These are phyloP conservation scores for Pelargonium citronellum DNA, from an alignment of 441 rosid species.

Conservation along the genomic window DNA sequence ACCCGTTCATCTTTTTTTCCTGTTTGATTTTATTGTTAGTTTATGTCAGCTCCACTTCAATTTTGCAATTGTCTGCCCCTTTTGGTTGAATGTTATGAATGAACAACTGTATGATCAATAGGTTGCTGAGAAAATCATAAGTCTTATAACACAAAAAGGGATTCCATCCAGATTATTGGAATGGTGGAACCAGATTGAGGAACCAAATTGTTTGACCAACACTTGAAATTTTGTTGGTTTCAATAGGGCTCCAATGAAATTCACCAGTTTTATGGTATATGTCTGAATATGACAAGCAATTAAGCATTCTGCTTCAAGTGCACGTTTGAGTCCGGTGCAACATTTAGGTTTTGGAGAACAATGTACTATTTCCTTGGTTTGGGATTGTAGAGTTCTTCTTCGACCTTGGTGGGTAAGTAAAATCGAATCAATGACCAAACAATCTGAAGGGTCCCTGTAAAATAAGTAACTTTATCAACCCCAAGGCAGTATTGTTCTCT, in stretches of 20 bases:
- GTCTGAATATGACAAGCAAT: too few relatives aligned
- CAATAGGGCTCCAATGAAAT: too few relatives aligned
- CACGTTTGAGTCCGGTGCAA: too few relatives aligned
- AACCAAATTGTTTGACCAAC: too few relatives aligned
- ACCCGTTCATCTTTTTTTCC: conserved; percentile 8
- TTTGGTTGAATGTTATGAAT: neutral
- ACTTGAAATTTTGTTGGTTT: too few relatives aligned
- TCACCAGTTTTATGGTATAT: too few relatives aligned
- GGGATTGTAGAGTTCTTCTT: too few relatives aligned
- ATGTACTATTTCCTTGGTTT: neutral
- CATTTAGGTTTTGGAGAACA: neutral
- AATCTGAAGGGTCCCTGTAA: neutral
- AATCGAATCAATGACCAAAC: neutral
- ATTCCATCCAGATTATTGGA: too few relatives aligned
- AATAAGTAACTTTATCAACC: neutral
- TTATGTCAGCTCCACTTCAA: neutral
- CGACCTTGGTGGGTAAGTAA: neutral
- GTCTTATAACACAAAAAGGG: too few relatives aligned
- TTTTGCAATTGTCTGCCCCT: neutral
- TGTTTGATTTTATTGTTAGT: neutral
- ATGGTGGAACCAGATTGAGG: too few relatives aligned
- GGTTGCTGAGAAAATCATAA: too few relatives aligned
- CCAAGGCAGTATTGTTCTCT: neutral
- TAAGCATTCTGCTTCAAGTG: neutral
- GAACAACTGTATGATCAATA: too few relatives aligned